Conservation (phyloP, 495 filamentous ascomycete species). For the Neurospora sp. region DNA sequence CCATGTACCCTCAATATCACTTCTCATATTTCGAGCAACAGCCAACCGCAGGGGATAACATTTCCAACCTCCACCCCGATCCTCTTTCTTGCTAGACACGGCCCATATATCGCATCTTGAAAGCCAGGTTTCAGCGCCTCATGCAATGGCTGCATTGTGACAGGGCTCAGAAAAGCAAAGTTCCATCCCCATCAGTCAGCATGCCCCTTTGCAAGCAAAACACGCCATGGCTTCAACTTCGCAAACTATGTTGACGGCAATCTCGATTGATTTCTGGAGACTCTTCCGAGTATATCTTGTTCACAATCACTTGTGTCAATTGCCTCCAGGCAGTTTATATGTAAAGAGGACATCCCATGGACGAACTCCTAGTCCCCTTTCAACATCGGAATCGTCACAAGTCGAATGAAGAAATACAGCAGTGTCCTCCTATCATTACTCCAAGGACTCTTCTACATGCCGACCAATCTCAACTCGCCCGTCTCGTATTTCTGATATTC, state of each 20-base stretch:
- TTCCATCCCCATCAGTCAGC: not conserved
- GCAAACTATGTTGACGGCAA: not conserved
- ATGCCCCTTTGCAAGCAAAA: not conserved
- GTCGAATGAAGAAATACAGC: not conserved
- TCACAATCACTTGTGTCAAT: not conserved
- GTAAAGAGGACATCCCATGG: not conserved
- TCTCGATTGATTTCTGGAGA: not conserved
- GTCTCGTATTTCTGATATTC: not conserved
- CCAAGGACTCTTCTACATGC: not conserved
- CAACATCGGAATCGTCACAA: not conserved
- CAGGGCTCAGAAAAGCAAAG: not conserved
- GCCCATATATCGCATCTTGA: not conserved
- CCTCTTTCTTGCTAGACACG: not conserved
- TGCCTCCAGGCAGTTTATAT: not conserved
- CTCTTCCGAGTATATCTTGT: not conserved
- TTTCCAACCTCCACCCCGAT: not conserved
- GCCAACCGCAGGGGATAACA: not conserved
- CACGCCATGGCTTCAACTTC: not conserved
- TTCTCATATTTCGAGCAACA: not conserved
- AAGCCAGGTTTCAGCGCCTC: not conserved
- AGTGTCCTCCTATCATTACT: not conserved
- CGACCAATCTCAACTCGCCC: not conserved
- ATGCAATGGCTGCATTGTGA: not conserved
- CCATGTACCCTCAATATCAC: not conserved
- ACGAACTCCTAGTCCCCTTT: not conserved